Percentiles rank a stretch among this genome's conserved stretches.
phyloP scores from a whole-genome alignment of 805 yeast species.

The Yamadazyma akitaensis region DNA sequence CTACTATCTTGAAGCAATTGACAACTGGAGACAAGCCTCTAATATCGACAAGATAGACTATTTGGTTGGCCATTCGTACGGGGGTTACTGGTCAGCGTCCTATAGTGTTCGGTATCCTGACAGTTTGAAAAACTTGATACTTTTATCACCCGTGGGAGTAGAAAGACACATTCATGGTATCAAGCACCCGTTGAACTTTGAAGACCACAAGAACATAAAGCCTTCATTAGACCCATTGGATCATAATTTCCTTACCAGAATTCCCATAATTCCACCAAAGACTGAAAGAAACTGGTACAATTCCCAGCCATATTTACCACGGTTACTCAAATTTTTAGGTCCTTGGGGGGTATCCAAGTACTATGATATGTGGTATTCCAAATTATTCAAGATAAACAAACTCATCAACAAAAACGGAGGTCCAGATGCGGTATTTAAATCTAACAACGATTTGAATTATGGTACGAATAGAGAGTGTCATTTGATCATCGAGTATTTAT shows the following conservation, averaged over 20 bases:
- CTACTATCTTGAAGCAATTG: constrained; percentile 57
- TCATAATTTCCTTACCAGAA: constrained; percentile 45
- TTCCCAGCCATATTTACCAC: constrained; percentile 44
- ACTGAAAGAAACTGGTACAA: constrained; percentile 36
- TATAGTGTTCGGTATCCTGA: constrained; percentile 60
- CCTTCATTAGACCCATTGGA: constrained; percentile 44
- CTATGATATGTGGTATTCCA: constrained; percentile 39
- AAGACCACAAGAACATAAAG: constrained; percentile 11
- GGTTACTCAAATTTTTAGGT: constrained; percentile 43
- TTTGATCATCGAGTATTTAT: constrained; percentile 38
- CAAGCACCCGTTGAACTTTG: constrained; percentile 31
- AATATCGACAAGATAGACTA: constrained; percentile 53
- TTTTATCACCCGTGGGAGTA: constrained; percentile 77
- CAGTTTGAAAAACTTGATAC: constrained; percentile 49
- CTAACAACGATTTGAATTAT: constrained; percentile 29
- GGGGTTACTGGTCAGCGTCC: constrained; percentile 68
- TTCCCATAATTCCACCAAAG: constrained; percentile 35
- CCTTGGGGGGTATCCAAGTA: constrained; percentile 39
- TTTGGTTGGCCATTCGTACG: constrained; percentile 74
- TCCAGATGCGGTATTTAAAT: constrained; percentile 19
- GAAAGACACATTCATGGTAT: constrained; percentile 66
- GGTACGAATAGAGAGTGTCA: constrained; percentile 37
- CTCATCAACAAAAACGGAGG: constrained; percentile 33
- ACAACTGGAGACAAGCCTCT: constrained; percentile 56
- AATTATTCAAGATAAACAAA: constrained; percentile 38